Conservation (phyloP, 495 filamentous ascomycete species). For the Aspergillus bridgeri region DNA sequence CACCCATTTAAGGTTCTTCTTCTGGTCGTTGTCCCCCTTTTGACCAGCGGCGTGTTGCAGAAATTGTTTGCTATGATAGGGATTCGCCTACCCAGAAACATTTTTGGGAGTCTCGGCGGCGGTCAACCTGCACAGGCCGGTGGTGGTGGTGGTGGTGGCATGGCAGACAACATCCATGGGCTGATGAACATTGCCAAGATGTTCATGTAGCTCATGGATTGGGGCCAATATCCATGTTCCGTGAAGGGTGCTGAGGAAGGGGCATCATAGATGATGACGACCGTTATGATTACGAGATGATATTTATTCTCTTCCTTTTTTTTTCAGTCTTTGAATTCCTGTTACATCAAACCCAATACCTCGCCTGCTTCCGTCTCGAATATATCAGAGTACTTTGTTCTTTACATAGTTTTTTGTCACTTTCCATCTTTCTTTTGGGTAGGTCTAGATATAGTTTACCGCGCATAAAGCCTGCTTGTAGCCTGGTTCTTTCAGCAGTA, state of each 20-base stretch:
- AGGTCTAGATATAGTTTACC: not conserved
- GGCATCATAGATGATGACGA: slow-evolving; percentile 14
- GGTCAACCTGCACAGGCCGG: slow-evolving; percentile 11
- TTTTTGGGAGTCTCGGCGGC: slow-evolving; percentile 46
- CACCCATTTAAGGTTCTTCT: slow-evolving; percentile 83
- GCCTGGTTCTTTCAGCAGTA: no score
- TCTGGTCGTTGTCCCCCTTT: slow-evolving; percentile 77
- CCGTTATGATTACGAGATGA: slow-evolving; percentile 8
- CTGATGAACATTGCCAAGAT: slow-evolving; percentile 61
- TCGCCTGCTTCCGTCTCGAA: slow-evolving; percentile 2
- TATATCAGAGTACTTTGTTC: slow-evolving; percentile 10
- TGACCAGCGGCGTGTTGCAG: slow-evolving; percentile 74
- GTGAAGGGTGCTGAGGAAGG: not conserved
- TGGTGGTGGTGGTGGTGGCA: slow-evolving; percentile 27
- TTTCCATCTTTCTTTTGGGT: not conserved
- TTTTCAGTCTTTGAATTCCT: not conserved
- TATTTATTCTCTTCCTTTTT: not conserved
- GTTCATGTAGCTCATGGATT: slow-evolving; percentile 45
- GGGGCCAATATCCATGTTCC: not conserved
- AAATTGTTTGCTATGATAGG: slow-evolving; percentile 72
- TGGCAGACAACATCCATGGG: slow-evolving; percentile 46
- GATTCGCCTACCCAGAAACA: slow-evolving; percentile 60
- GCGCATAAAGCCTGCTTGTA: no score
- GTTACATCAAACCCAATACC: not conserved
- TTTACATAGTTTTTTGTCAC: slow-evolving; percentile 1